A percentile compares a stretch with the other conserved stretches of the same genome.
Conservation (phyloP, 2,329 filamentous ascomycete genomes). For the Penicillium sp. region DNA sequence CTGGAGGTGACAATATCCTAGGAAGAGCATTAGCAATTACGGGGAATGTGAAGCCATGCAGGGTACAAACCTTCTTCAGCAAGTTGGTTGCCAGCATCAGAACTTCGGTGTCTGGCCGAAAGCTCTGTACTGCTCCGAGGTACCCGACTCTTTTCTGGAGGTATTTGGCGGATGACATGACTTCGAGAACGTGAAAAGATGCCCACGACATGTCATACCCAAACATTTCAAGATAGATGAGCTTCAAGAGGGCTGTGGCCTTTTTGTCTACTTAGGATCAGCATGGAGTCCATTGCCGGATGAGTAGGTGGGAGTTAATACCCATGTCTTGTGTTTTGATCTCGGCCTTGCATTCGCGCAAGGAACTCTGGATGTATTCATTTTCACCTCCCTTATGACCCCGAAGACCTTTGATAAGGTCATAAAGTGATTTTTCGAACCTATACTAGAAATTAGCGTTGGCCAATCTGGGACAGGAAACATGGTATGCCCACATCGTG, state of each 20-base stretch:
- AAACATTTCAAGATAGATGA: slow-evolving; percentile 98
- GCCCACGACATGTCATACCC: slow-evolving; percentile 99
- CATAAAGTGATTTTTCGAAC: slow-evolving; percentile 99
- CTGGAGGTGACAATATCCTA: slow-evolving; percentile 63
- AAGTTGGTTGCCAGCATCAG: slow-evolving; percentile 96
- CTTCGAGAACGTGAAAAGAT: slow-evolving; percentile 95
- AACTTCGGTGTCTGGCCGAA: slow-evolving; percentile 91
- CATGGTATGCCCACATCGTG: slow-evolving; percentile 3
- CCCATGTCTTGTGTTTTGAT: slow-evolving; percentile 92
- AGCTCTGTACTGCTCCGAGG: slow-evolving; percentile 92
- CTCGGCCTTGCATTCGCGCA: slow-evolving; percentile 94
- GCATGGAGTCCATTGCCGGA: neutral
- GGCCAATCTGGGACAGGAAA: neutral
- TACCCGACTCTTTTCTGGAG: slow-evolving; percentile 95
- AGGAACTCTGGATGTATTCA: slow-evolving; percentile 88
- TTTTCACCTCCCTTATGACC: slow-evolving; percentile 94
- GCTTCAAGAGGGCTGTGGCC: slow-evolving; percentile 89
- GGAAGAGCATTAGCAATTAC: slow-evolving; percentile 15
- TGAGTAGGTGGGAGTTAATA: slow-evolving; percentile 36
- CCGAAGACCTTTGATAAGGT: slow-evolving; percentile 93
- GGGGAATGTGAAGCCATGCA: neutral
- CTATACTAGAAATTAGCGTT: slow-evolving; percentile 47
- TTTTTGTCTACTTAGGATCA: slow-evolving; percentile 69
- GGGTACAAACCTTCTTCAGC: slow-evolving; percentile 72
- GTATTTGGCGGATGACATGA: slow-evolving; percentile 96